Base-by-base conservation (phyloP, 2,329 filamentous ascomycete genomes). In the Nigrospora osmanthi region DNA sequence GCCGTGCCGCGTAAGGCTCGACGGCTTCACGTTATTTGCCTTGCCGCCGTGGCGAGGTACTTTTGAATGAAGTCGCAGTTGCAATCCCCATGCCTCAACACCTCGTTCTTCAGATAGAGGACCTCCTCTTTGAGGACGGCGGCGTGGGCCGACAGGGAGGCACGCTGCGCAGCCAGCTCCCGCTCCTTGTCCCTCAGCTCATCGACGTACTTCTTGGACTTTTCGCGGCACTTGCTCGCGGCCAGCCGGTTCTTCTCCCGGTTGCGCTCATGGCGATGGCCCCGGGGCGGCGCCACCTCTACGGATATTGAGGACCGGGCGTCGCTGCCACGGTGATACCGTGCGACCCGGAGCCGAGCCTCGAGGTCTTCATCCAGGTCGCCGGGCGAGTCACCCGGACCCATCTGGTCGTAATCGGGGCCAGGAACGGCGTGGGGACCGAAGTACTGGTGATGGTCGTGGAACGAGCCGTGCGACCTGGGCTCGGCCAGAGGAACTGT, bases 201-300 rank as follows among this genome's bases (percentile, higher is more conserved):
- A 9, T 48, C 49, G 10, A 50, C 46, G 10, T 55, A 55, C 1
- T 53, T 52, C 38, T 58, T 59, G 11, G 55, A 55, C 44, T 62
- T 62, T 19, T 54, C 56, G 10, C 61, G 55, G 52, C 57, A 63
- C 37, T 56, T 57, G 28, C 49, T 58, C 1, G 60, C 61, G 0
- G 60, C 61, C 2, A 49, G 44, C 4, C 60, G 57, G 49, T 61
- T 63, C 37, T 48, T 48, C 35, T 41, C 43, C 15, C 43, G 32
- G n/a, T 42, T 48, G 10, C 43, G 43, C 13, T 39, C 44, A 9
- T 46, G 40, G 13, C 32, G 37, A n/a, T 43, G 40, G 14, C 40
- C 40, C 19, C 33, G 40, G 23, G 6, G 33, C 40, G 17, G 40
- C 13, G 40, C 35, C 13, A 42, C 40, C 23, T 42, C 40, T 31